Evolutionary conservation across 495 filamentous ascomycete species (phyloP).

Genomic region (Sordaria brevicollis): DNA sequence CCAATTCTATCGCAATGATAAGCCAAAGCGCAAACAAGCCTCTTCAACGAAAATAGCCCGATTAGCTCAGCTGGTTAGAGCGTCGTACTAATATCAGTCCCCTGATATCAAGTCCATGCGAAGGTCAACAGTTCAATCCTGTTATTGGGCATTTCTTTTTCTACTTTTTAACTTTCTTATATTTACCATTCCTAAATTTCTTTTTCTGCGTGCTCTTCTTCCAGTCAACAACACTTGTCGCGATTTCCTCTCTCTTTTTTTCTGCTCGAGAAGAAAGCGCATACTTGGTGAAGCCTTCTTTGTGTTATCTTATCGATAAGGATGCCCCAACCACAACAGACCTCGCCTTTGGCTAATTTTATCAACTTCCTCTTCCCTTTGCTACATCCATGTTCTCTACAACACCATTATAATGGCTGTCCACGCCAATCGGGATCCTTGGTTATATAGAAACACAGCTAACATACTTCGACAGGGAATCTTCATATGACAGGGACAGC

Average conservation of each 20-base stretch:
- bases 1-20: too few species aligned
- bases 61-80: neutral
- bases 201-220: neutral
- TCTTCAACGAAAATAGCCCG: neutral
- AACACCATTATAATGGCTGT: neutral
- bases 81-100: neutral
- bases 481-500: neutral
- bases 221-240: neutral
- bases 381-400: neutral
- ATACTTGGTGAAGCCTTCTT: too few species aligned
- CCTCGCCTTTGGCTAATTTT: too few species aligned
- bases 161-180: neutral
- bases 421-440: neutral
- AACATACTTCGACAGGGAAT: neutral
- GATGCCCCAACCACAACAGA: too few species aligned
- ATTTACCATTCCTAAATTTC: neutral
- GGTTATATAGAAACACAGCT: neutral
- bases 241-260: too few species aligned
- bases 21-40: too few species aligned
- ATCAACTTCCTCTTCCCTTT: too few species aligned
- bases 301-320: too few species aligned
- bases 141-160: neutral
- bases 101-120: neutral
- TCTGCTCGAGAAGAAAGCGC: too few species aligned
- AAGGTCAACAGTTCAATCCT: neutral